These are phyloP conservation scores for Diospyros kaki DNA, from an alignment of 148 eudicot species.

Conservation along the genomic window DNA sequence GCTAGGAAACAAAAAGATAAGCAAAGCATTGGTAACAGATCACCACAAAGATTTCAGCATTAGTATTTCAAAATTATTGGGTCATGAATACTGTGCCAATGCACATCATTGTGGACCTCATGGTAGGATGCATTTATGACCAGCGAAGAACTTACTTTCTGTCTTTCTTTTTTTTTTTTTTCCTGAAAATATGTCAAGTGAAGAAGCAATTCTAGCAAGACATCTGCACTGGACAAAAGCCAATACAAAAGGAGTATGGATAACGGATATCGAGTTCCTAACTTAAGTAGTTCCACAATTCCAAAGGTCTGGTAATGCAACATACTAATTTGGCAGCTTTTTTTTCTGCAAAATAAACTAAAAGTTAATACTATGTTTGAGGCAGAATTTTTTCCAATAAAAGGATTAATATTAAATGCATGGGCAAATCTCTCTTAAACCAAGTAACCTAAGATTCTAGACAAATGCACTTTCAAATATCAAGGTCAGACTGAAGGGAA, in stretches of 20 bases:
- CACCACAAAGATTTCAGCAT: too few species aligned
- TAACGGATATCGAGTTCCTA: not conserved
- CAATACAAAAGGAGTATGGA: too few species aligned
- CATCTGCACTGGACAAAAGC: not conserved
- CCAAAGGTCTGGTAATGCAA: not conserved
- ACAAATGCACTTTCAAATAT: not conserved
- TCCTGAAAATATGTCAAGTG: too few species aligned
- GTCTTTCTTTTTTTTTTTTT: too few species aligned
- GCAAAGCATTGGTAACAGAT: not conserved
- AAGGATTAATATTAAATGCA: not conserved
- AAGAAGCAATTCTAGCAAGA: not conserved
- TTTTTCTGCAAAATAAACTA: not conserved
- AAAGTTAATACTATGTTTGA: not conserved
- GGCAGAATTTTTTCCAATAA: too few species aligned
- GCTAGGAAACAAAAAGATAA: not conserved
- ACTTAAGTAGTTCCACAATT: not conserved
- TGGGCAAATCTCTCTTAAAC: not conserved
- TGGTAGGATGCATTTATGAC: not conserved
- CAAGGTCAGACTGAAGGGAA: slow-evolving; percentile 7
- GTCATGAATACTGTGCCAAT: not conserved
- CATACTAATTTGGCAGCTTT: not conserved
- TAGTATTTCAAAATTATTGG: too few species aligned
- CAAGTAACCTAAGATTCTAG: not conserved
- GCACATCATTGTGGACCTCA: not conserved
- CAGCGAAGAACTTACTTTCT: not conserved